Conservation (phyloP, 169 alveolate species). For the Theileria orientalis region DNA sequence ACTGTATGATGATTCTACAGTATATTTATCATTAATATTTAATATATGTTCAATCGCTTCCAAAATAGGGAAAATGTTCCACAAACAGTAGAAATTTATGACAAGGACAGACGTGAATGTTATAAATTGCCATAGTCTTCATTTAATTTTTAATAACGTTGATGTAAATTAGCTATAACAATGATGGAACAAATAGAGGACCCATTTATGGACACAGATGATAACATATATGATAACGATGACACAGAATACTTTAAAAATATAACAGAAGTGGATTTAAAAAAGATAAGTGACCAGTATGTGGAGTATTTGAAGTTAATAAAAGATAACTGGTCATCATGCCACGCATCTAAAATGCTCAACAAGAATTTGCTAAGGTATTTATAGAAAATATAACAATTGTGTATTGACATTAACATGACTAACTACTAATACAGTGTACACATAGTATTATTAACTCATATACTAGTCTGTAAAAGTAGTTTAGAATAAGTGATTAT, state of each 20-base stretch:
- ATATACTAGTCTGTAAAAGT: too few species aligned
- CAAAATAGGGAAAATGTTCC: too few species aligned
- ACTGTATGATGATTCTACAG: too few species aligned
- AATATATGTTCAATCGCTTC: too few species aligned
- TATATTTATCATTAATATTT: too few species aligned
- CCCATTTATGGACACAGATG: constrained; percentile 27
- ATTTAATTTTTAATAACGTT: neutral
- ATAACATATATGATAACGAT: constrained; percentile 15
- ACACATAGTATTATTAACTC: too few species aligned
- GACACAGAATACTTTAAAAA: constrained; percentile 27
- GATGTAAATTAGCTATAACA: neutral
- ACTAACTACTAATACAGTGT: too few species aligned
- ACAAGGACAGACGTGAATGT: too few species aligned
- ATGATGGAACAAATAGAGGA: constrained; percentile 6
- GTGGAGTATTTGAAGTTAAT: constrained; percentile 68
- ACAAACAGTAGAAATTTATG: too few species aligned
- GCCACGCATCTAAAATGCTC: constrained; percentile 79
- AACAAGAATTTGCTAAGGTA: constrained; percentile 67
- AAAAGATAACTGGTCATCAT: constrained; percentile 81
- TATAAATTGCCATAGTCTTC: neutral
- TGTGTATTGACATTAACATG: too few species aligned
- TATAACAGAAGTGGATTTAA: constrained; percentile 12
- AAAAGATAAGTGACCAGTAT: constrained; percentile 54
- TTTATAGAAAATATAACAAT: too few species aligned
- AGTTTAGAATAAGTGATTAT: too few species aligned